These are phyloP conservation scores for Amanita inopinata DNA, from an alignment of 768 basidiomycete species.

Conservation along the genomic window DNA sequence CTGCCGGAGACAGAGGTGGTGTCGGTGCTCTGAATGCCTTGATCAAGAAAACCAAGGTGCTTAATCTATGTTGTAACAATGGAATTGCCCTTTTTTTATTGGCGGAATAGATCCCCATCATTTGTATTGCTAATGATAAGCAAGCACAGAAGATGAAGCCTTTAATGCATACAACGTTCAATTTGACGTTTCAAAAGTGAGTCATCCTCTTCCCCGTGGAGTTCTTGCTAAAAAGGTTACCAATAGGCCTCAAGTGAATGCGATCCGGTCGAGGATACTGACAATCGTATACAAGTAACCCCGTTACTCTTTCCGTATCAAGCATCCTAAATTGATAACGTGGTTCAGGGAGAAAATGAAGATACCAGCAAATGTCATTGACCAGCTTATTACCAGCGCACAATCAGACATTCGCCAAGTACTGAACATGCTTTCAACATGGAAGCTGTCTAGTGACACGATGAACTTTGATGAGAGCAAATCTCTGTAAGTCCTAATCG, in stretches of 20 bases:
- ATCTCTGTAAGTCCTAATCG: conserved; percentile 50
- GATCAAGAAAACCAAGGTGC: conserved; percentile 87
- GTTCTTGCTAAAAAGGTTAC: conserved; percentile 9
- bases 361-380: conserved; percentile 83
- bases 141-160: conserved; percentile 89
- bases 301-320: conserved; percentile 3
- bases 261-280: conserved; percentile 80
- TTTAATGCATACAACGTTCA: conserved; percentile 58
- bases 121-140: conserved; percentile 93
- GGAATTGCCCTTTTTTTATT: background rate
- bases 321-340: background rate
- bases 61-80: background rate
- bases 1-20: conserved; percentile 92
- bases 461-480: conserved; percentile 94
- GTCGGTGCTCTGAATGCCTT: conserved; percentile 87
- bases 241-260: conserved; percentile 61
- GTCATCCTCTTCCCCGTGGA: conserved; percentile 13
- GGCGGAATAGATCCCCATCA: conserved; percentile 76
- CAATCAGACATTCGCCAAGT: conserved; percentile 98
- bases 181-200: conserved; percentile 70
- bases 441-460: conserved; percentile 71
- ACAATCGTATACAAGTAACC: conserved; percentile 83
- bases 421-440: conserved; percentile 96
- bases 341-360: conserved; percentile 78
- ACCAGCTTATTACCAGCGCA: conserved; percentile 80